Evolutionary conservation across 352 stramenopile genomes (phyloP).

Genomic region (Peronosclerospora sorghi): DNA sequence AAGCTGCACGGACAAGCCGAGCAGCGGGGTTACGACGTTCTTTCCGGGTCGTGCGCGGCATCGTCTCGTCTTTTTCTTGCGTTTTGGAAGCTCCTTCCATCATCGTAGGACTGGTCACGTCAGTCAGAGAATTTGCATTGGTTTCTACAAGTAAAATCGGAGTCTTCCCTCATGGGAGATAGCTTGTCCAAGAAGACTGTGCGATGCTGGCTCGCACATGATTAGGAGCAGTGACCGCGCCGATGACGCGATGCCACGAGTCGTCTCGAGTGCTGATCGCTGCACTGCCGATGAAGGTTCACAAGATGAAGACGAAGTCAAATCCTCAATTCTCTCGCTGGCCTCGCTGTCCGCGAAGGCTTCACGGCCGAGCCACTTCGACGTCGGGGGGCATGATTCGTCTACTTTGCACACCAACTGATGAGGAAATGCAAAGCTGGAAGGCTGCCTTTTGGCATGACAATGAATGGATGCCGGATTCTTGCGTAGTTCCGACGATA

Average conservation of each 20-base stretch:
- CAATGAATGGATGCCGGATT: conserved; percentile 28
- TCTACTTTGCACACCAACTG: too few species aligned
- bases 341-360: conserved; percentile 16
- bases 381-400: background rate
- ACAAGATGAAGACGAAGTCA: background rate
- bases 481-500: conserved; percentile 21
- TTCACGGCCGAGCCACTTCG: conserved; percentile 10
- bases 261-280: conserved; percentile 29
- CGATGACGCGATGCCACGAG: conserved; percentile 38
- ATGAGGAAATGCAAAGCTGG: conserved; percentile 29
- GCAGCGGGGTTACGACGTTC: conserved; percentile 36
- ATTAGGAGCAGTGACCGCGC: conserved; percentile 39
- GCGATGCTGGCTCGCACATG: conserved; percentile 37
- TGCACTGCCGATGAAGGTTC: background rate
- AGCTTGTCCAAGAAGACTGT: conserved; percentile 11
- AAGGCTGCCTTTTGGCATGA: conserved; percentile 21
- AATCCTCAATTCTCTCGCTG: conserved; percentile 11
- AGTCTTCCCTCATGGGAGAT: background rate
- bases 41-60: background rate
- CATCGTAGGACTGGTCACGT: conserved; percentile 6
- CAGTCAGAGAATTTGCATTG: conserved; percentile 13
- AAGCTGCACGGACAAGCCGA: conserved; percentile 47
- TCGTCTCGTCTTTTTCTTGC: conserved; percentile 1
- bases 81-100: conserved; percentile 6
- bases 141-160: conserved; percentile 36